phyloP scores from a whole-genome alignment of 495 filamentous ascomycete species.

The Aspergillus cavernicola region DNA sequence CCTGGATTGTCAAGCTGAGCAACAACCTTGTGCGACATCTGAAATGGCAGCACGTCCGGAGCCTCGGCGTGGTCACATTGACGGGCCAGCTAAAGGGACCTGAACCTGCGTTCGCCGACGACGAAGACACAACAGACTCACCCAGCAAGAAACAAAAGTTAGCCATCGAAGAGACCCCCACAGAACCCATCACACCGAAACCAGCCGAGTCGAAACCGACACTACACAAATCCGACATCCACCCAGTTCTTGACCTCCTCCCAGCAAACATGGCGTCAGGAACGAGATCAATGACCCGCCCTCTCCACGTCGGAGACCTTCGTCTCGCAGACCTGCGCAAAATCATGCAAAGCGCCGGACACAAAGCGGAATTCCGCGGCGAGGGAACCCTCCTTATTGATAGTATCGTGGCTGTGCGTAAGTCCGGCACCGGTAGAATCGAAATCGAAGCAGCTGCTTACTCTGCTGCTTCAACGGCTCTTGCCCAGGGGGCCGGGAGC shows the following conservation, averaged over 20 bases:
- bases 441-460: slow-evolving; percentile 77
- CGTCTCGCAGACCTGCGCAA: slow-evolving; percentile 83
- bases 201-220: slow-evolving; percentile 15
- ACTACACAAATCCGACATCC: slow-evolving; percentile 28
- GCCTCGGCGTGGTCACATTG: slow-evolving; percentile 82
- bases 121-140: slow-evolving; percentile 39
- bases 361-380: slow-evolving; percentile 87
- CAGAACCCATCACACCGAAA: slow-evolving; percentile 13
- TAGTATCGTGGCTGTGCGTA: slow-evolving; percentile 80
- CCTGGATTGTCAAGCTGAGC: slow-evolving; percentile 89
- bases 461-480: slow-evolving; percentile 30
- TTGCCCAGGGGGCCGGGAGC: slow-evolving; percentile 45
- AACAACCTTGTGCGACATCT: slow-evolving; percentile 76
- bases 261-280: slow-evolving; percentile 73
- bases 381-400: slow-evolving; percentile 91
- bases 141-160: slow-evolving; percentile 66
- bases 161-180: slow-evolving; percentile 25
- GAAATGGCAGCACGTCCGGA: slow-evolving; percentile 91
- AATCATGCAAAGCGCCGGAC: slow-evolving; percentile 74
- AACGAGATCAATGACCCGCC: slow-evolving; percentile 72
- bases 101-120: slow-evolving; percentile 23
- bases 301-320: slow-evolving; percentile 92
- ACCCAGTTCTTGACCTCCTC: slow-evolving; percentile 73
- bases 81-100: slow-evolving; percentile 59
- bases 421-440: slow-evolving; percentile 78